Conservation (phyloP, 2,329 filamentous ascomycete genomes). For the Madurella fahalii region DNA sequence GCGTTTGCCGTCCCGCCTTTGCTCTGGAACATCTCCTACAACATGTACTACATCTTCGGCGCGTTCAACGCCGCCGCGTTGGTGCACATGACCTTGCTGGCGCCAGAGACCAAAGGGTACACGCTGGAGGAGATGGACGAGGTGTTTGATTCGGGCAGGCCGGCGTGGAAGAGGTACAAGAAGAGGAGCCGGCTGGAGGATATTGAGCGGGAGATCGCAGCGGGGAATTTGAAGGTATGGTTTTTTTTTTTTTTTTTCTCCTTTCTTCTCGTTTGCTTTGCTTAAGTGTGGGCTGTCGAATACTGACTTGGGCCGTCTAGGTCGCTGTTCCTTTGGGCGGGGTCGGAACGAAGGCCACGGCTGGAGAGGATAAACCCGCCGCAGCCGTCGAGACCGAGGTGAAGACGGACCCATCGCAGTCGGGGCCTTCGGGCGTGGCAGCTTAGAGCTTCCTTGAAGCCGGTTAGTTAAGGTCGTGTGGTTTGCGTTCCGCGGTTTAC, state of each 20-base stretch:
- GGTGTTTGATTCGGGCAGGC: conserved; percentile 60
- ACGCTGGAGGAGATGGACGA: conserved; percentile 74
- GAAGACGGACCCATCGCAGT: not conserved
- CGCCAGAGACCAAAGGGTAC: conserved; percentile 66
- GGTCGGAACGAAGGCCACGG: no score
- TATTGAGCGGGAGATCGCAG: conserved; percentile 46
- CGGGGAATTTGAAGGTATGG: conserved; percentile 39
- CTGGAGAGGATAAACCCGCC: not conserved
- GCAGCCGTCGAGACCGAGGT: conserved; percentile 2
- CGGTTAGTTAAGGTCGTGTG: no score
- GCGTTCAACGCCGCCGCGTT: conserved; percentile 66
- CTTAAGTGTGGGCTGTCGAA: no score
- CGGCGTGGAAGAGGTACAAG: conserved; percentile 52
- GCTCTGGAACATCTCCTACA: conserved; percentile 46
- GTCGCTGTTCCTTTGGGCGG: conserved; percentile 3
- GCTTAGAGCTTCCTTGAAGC: no score
- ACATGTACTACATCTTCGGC: conserved; percentile 69
- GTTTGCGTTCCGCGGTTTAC: no score
- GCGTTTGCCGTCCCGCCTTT: conserved; percentile 50
- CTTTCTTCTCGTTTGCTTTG: no score
- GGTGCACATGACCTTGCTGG: conserved; percentile 61
- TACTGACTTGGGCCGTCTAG: not conserved
- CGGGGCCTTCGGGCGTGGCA: no score
- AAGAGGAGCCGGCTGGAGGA: conserved; percentile 44
- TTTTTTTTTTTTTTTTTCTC: no score